phyloP scores from a whole-genome alignment of 2,329 filamentous ascomycete species.

The Exophiala calicioides region DNA sequence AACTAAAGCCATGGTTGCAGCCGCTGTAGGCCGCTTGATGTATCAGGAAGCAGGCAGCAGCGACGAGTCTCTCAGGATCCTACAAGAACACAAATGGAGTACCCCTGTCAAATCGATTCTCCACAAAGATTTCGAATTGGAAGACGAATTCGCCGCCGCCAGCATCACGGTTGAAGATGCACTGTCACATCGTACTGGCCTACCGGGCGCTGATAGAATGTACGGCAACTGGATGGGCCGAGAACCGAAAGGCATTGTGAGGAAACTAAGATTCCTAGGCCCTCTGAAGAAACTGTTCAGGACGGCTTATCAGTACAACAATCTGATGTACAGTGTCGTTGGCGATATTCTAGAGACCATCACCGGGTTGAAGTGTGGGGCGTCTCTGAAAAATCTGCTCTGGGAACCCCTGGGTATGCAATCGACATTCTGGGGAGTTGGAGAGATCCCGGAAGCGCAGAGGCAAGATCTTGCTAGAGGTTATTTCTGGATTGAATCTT shows the following conservation, averaged over 20 bases:
- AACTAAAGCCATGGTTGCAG: conserved; percentile 58
- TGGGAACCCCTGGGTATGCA: not conserved
- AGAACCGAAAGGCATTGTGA: not conserved
- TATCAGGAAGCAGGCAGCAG: conserved; percentile 33
- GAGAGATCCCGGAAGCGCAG: conserved; percentile 35
- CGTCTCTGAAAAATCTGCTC: not conserved
- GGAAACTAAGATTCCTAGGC: not conserved
- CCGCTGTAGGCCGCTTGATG: conserved; percentile 49
- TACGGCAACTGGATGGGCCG: too few species aligned
- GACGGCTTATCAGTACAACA: not conserved
- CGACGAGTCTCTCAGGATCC: too few species aligned
- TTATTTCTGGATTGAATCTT: conserved; percentile 28
- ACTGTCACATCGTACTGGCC: conserved; percentile 36
- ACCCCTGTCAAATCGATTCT: conserved; percentile 40
- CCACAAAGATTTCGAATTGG: conserved; percentile 36
- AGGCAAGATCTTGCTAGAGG: conserved; percentile 31
- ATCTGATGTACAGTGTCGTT: not conserved
- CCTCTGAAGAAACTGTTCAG: not conserved
- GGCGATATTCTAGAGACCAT: not conserved
- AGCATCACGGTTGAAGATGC: conserved; percentile 36
- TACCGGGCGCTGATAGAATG: conserved; percentile 21
- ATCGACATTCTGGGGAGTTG: conserved; percentile 30
- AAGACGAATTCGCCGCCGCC: conserved; percentile 32
- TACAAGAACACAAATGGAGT: conserved; percentile 40
- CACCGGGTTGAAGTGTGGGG: not conserved